Conservation (phyloP, 257 asterid genomes). For the Datura wrightii region DNA sequence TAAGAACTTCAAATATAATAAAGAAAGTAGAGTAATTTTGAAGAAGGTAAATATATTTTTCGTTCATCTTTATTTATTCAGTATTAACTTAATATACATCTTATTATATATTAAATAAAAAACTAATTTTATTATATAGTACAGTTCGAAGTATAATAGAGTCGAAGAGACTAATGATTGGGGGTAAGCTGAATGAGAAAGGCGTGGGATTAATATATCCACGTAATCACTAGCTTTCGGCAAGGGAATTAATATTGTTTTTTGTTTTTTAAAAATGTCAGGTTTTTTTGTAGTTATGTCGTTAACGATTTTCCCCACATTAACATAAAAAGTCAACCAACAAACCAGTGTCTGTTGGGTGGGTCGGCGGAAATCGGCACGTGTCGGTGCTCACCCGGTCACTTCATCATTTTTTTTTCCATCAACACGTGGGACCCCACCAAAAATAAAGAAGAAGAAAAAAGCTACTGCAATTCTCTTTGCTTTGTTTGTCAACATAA, state of each 20-base stretch:
- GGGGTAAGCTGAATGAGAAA: background rate
- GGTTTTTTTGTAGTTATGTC: slow-evolving; percentile 32
- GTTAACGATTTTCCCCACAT: no score
- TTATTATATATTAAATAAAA: no score
- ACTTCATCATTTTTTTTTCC: slow-evolving; percentile 34
- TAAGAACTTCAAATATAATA: no score
- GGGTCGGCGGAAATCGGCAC: slow-evolving; percentile 81
- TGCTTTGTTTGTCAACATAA: background rate
- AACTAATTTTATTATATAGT: no score
- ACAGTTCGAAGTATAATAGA: background rate
- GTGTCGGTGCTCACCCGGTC: slow-evolving; percentile 58
- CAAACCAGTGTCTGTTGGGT: slow-evolving; percentile 50
- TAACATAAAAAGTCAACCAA: slow-evolving; percentile 52
- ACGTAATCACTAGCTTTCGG: slow-evolving; percentile 59
- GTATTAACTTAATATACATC: no score
- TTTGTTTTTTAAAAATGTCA: slow-evolving; percentile 18
- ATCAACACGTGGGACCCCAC: slow-evolving; percentile 18
- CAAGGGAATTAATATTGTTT: slow-evolving; percentile 38
- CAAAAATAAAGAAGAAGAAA: background rate
- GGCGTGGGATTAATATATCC: background rate
- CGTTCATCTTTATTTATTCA: no score
- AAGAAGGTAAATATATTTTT: no score
- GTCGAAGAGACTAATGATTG: background rate
- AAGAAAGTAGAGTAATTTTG: no score
- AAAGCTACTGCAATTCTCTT: background rate